Conservation (phyloP, 176 grass and related monocot species). For the Aegilops tauschii region DNA sequence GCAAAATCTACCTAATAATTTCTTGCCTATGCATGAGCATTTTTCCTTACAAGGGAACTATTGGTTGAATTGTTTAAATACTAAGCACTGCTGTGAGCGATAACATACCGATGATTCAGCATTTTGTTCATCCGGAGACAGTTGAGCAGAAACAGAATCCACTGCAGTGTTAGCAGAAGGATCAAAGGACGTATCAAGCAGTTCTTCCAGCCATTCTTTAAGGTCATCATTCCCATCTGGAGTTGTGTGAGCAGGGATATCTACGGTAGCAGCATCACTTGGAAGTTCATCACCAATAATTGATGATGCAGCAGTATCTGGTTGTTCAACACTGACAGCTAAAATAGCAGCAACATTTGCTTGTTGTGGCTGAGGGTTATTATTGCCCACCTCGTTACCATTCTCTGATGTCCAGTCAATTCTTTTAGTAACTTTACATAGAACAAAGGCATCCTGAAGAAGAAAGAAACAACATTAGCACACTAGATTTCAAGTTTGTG, state of each 20-base stretch:
- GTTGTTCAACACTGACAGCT: slow-evolving; percentile 35
- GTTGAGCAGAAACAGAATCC: not conserved
- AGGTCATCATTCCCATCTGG: slow-evolving; percentile 19
- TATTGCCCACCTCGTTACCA: slow-evolving; percentile 26
- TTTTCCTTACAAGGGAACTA: slow-evolving; percentile 6
- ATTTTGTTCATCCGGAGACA: slow-evolving; percentile 25
- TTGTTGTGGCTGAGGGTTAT: slow-evolving; percentile 27
- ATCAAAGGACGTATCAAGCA: slow-evolving; percentile 51
- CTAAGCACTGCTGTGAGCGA: not conserved
- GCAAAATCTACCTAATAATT: not conserved
- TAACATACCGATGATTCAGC: slow-evolving; percentile 53
- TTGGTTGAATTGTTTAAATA: not conserved
- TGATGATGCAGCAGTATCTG: slow-evolving; percentile 11
- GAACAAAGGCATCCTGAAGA: slow-evolving; percentile 83
- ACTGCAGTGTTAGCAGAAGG: slow-evolving; percentile 16
- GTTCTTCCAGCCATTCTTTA: slow-evolving; percentile 36
- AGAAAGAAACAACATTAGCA: slow-evolving; percentile 15
- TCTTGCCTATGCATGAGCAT: not conserved
- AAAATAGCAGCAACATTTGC: slow-evolving; percentile 25
- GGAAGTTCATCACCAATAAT: slow-evolving; percentile 20
- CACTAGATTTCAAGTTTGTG: slow-evolving; percentile 5
- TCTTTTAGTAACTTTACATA: slow-evolving; percentile 92
- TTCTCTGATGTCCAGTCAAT: slow-evolving; percentile 44
- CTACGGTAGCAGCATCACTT: slow-evolving; percentile 4
- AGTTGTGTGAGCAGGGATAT: slow-evolving; percentile 14